Evolutionary conservation across 805 yeast genomes (phyloP).

Genomic region (Saturnispora hagleri): DNA sequence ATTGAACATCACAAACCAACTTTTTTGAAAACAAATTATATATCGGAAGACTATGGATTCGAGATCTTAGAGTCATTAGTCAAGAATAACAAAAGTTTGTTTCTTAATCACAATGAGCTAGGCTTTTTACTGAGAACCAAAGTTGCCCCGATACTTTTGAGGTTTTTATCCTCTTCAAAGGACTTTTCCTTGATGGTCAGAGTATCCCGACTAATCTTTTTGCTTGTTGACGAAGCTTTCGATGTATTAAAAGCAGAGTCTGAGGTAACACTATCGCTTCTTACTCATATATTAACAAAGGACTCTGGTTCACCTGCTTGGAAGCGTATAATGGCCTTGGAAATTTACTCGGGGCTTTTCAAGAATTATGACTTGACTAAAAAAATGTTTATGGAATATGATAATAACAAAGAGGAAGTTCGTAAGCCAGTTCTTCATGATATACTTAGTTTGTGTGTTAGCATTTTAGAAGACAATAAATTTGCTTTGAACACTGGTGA

Average conservation of each 20-base stretch:
- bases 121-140: conserved; percentile 55
- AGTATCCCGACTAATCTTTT: conserved; percentile 59
- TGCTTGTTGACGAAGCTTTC: conserved; percentile 56
- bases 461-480: conserved; percentile 28
- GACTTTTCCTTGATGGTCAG: conserved; percentile 68
- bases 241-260: conserved; percentile 60
- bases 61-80: conserved; percentile 79
- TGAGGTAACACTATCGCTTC: conserved; percentile 67
- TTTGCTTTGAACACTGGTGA: conserved; percentile 29
- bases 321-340: conserved; percentile 69
- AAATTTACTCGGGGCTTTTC: conserved; percentile 54
- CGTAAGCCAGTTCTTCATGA: conserved; percentile 55
- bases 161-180: conserved; percentile 48
- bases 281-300: conserved; percentile 61
- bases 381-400: conserved; percentile 53
- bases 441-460: conserved; percentile 36
- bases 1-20: conserved; percentile 49
- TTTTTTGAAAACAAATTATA: conserved; percentile 41
- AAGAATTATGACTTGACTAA: conserved; percentile 45
- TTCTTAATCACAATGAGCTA: conserved; percentile 53
- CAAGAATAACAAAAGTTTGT: conserved; percentile 48
- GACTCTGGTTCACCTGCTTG: conserved; percentile 51
- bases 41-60: conserved; percentile 61
- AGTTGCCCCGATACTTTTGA: conserved; percentile 66
- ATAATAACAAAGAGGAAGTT: conserved; percentile 37